phyloP scores from a whole-genome alignment of 345 rosid genomes.

The Aurinia saxatilis region DNA sequence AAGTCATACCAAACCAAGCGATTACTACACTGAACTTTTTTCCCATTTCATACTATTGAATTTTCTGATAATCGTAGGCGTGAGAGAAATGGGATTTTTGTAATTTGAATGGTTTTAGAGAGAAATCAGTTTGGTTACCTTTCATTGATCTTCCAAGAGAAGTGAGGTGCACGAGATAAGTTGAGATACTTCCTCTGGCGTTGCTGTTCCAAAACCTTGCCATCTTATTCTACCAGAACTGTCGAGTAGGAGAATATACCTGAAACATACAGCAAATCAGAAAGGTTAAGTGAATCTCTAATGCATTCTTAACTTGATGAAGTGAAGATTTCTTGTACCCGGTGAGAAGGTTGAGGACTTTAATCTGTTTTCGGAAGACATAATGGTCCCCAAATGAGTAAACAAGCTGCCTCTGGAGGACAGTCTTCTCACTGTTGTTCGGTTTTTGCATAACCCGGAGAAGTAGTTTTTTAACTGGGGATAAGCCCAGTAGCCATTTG shows the following conservation, averaged over 20 bases:
- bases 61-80: background rate
- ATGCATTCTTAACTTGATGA: background rate
- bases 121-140: slow-evolving; percentile 14
- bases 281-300: background rate
- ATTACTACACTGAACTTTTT: background rate
- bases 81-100: background rate
- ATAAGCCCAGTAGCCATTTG: slow-evolving; percentile 59
- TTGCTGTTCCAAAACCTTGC: slow-evolving; percentile 82
- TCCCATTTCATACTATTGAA: background rate
- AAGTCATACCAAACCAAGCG: background rate
- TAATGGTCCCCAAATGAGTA: slow-evolving; percentile 93
- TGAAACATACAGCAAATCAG: slow-evolving; percentile 18
- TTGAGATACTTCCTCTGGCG: slow-evolving; percentile 64
- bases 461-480: slow-evolving; percentile 57
- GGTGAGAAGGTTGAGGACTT: slow-evolving; percentile 82
- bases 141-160: slow-evolving; percentile 59
- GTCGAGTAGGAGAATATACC: slow-evolving; percentile 68
- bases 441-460: slow-evolving; percentile 63
- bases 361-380: slow-evolving; percentile 72
- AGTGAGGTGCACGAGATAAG: slow-evolving; percentile 65
- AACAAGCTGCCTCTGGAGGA: slow-evolving; percentile 52
- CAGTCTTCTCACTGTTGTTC: slow-evolving; percentile 27
- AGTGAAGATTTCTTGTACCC: slow-evolving; percentile 45
- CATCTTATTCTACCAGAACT: slow-evolving; percentile 82
- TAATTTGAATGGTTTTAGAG: background rate